A percentile compares a stretch with the other conserved stretches of the same genome.
Evolutionary conservation across 1,139 yeast species (phyloP).

Genomic region (Kazachstania sp.): DNA sequence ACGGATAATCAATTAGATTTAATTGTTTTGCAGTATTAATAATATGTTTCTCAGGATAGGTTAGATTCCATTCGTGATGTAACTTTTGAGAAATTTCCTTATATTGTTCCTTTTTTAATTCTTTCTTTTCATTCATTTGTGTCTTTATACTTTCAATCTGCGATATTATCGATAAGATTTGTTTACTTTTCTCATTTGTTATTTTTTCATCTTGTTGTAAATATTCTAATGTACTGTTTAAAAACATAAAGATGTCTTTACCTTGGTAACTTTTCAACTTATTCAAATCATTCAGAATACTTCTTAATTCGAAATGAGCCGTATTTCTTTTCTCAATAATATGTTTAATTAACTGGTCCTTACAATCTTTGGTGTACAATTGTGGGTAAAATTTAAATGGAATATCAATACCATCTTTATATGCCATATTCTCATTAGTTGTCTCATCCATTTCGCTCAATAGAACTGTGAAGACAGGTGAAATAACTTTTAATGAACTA

Average conservation of each 20-base stretch:
- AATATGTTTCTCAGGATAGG: constrained; percentile 22
- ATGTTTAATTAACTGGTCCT: constrained; percentile 22
- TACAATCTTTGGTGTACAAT: constrained; percentile 23
- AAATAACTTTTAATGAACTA: constrained; percentile 22
- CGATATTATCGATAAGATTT: constrained; percentile 2
- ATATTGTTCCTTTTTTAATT: constrained; percentile 17
- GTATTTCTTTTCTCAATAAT: constrained; percentile 18
- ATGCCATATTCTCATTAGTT: constrained; percentile 13
- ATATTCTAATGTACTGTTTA: constrained; percentile 24
- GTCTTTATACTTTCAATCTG: constrained; percentile 14
- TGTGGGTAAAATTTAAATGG: constrained; percentile 30
- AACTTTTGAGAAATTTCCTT: constrained; percentile 20
- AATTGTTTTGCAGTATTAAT: constrained; percentile 20
- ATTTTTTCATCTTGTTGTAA: constrained; percentile 11
- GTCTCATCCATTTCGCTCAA: constrained; percentile 27
- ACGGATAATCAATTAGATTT: constrained; percentile 25
- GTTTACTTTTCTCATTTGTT: background rate
- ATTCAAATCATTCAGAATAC: constrained; percentile 16
- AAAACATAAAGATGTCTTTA: constrained; percentile 21
- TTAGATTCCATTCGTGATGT: constrained; percentile 24
- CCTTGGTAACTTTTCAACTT: constrained; percentile 27
- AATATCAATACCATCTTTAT: constrained; percentile 24
- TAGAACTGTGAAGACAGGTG: constrained; percentile 26
- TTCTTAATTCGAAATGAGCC: constrained; percentile 15
- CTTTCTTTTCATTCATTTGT: constrained; percentile 15